Conservation (phyloP, 257 asterid species). For the Nicotiana paniculata region DNA sequence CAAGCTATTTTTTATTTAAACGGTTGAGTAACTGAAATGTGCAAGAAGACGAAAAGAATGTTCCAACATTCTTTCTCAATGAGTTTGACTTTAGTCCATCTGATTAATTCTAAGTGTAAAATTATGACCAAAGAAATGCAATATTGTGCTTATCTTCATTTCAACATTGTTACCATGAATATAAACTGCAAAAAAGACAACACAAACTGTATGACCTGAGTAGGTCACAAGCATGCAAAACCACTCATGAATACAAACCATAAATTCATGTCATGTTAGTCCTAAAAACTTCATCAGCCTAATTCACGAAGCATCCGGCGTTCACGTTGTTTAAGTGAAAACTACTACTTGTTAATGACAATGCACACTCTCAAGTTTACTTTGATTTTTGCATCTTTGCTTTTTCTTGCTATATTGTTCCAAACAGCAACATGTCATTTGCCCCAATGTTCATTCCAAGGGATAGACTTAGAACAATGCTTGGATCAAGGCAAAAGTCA, state of each 20-base stretch:
- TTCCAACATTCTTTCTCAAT: not conserved
- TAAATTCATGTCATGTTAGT: not conserved
- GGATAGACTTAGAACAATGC: slow-evolving; percentile 5
- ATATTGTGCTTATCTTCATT: not conserved
- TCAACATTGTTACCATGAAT: not conserved
- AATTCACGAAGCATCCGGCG: too few relatives aligned
- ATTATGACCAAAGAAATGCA: not conserved
- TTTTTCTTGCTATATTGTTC: not conserved
- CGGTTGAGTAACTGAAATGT: not conserved
- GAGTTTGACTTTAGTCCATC: slow-evolving; percentile 5
- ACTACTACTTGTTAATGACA: not conserved
- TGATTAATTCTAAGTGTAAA: not conserved
- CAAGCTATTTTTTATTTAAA: too few relatives aligned
- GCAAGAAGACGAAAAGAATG: not conserved
- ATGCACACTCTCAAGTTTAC: not conserved
- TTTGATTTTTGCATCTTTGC: not conserved
- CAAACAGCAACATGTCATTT: not conserved
- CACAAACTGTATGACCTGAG: not conserved
- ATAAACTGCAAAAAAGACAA: not conserved
- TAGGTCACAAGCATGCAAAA: slow-evolving; percentile 1
- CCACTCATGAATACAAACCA: not conserved
- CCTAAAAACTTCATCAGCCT: not conserved
- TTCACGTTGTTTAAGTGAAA: too few relatives aligned
- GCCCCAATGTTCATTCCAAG: slow-evolving; percentile 4
- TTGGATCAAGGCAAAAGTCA: not conserved